Evolutionary conservation across 179 eudicot species (phyloP).

Genomic region (Vitellaria paradoxa): DNA sequence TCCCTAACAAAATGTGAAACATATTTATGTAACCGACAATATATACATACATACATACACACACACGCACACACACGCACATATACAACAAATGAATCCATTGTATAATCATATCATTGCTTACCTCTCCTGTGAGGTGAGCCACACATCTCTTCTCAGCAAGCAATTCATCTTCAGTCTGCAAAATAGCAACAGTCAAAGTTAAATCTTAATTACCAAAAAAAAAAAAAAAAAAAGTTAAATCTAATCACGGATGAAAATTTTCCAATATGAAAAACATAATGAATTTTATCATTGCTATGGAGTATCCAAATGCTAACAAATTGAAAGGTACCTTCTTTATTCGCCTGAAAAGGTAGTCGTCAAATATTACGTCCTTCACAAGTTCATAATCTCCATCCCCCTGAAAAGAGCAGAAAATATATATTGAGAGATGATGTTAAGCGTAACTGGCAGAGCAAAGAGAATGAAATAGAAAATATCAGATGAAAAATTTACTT

Average conservation of each 20-base stretch:
- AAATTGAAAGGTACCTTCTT: constrained; percentile 44
- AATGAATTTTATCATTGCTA: background rate
- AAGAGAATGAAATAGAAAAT: background rate
- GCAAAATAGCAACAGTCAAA: constrained; percentile 20
- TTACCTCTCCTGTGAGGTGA: constrained; percentile 93
- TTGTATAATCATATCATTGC: background rate
- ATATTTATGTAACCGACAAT: background rate
- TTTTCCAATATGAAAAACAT: no score
- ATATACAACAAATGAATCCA: background rate
- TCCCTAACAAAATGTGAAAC: constrained; percentile 40
- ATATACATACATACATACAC: background rate
- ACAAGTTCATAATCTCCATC: constrained; percentile 97
- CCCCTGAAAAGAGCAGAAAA: constrained; percentile 44
- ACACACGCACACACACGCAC: background rate
- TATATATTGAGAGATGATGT: background rate
- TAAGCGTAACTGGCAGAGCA: background rate
- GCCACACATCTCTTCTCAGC: constrained; percentile 94
- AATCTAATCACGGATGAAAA: background rate
- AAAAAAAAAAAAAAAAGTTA: no score
- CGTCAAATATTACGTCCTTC: constrained; percentile 70
- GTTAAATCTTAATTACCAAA: no score
- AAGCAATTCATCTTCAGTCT: constrained; percentile 86
- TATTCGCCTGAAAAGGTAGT: constrained; percentile 67
- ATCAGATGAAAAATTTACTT: constrained; percentile 34
- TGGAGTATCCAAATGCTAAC: background rate